Conservation (phyloP, 495 filamentous ascomycete species). For the Penicillium samsonianum region DNA sequence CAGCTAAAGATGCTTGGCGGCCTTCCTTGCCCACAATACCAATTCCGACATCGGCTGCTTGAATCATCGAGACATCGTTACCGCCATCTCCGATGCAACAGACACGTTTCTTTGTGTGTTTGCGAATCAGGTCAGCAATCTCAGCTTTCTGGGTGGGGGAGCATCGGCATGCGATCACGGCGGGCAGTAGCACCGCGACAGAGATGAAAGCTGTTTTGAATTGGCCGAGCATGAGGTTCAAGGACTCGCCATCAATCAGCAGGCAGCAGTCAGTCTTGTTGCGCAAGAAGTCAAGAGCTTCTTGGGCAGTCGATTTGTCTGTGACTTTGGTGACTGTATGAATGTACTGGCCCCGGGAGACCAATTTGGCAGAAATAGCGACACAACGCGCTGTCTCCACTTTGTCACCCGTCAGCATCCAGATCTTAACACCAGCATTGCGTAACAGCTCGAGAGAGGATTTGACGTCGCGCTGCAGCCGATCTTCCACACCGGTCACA, state of each 20-base stretch:
- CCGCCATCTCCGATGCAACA: slow-evolving; percentile 97
- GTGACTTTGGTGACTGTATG: slow-evolving; percentile 83
- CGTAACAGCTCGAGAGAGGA: slow-evolving; percentile 90
- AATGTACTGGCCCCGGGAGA: slow-evolving; percentile 93
- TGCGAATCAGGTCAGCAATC: slow-evolving; percentile 84
- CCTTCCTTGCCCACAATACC: slow-evolving; percentile 99
- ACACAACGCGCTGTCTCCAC: slow-evolving; percentile 97
- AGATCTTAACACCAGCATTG: slow-evolving; percentile 99
- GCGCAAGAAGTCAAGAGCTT: slow-evolving; percentile 82
- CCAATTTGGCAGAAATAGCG: slow-evolving; percentile 89
- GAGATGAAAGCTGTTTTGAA: slow-evolving; percentile 85
- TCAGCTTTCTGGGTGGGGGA: slow-evolving; percentile 98
- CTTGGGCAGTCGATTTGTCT: slow-evolving; percentile 64
- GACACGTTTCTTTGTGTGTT: slow-evolving; percentile 87
- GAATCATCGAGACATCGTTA: slow-evolving; percentile 99
- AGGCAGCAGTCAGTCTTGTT: slow-evolving; percentile 86
- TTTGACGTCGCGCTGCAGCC: slow-evolving; percentile 92
- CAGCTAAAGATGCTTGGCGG: slow-evolving; percentile 88
- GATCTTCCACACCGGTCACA: slow-evolving; percentile 97
- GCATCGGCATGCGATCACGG: slow-evolving; percentile 95
- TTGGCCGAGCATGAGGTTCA: slow-evolving; percentile 78
- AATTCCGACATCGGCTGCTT: slow-evolving; percentile 95
- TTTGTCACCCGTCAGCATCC: slow-evolving; percentile 99
- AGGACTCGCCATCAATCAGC: slow-evolving; percentile 90
- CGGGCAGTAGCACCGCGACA: slow-evolving; percentile 81